These are phyloP conservation scores for Baudoinia panamericana DNA, from an alignment of 495 filamentous ascomycete species.

Conservation along the genomic window DNA sequence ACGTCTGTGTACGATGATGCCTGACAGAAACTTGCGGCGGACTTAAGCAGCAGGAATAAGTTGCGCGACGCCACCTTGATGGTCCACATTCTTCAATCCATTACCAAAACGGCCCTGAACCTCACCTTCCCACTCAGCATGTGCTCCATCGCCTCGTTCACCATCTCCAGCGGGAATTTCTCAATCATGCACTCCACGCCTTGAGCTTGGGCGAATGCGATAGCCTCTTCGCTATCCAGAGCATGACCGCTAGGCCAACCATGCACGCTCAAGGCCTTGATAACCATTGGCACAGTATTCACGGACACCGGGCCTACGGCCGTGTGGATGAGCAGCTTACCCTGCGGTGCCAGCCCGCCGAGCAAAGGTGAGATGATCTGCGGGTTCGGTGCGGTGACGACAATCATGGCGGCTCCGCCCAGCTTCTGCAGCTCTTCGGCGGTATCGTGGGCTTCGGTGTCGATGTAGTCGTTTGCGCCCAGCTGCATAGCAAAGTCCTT, in stretches of 20 bases:
- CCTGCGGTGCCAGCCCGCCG: slow-evolving; percentile 40
- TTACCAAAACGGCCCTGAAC: slow-evolving; percentile 36
- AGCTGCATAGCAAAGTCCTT: slow-evolving; percentile 45
- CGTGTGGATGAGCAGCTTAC: slow-evolving; percentile 37
- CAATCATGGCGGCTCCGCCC: slow-evolving; percentile 49
- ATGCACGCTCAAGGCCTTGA: slow-evolving; percentile 39
- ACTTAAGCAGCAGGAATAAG: no score
- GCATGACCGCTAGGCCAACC: slow-evolving; percentile 54
- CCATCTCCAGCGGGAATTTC: slow-evolving; percentile 46
- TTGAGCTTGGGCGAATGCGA: slow-evolving; percentile 45
- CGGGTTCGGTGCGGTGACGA: slow-evolving; percentile 49
- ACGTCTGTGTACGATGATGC: no score
- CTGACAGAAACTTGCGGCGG: no score
- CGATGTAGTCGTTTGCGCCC: slow-evolving; percentile 57
- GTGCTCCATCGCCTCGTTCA: slow-evolving; percentile 33
- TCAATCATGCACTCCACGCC: slow-evolving; percentile 51
- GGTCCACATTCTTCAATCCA: slow-evolving; percentile 22
- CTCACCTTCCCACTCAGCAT: slow-evolving; percentile 34
- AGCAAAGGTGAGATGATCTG: slow-evolving; percentile 41
- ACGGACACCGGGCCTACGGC: slow-evolving; percentile 40
- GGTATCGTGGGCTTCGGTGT: slow-evolving; percentile 41
- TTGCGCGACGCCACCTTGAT: not conserved
- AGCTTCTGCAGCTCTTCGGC: slow-evolving; percentile 39
- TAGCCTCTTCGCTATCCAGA: slow-evolving; percentile 51
- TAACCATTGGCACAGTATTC: slow-evolving; percentile 37